Base-by-base conservation (phyloP, 2,329 filamentous ascomycete species). In the Colletotrichum gigasporum region DNA sequence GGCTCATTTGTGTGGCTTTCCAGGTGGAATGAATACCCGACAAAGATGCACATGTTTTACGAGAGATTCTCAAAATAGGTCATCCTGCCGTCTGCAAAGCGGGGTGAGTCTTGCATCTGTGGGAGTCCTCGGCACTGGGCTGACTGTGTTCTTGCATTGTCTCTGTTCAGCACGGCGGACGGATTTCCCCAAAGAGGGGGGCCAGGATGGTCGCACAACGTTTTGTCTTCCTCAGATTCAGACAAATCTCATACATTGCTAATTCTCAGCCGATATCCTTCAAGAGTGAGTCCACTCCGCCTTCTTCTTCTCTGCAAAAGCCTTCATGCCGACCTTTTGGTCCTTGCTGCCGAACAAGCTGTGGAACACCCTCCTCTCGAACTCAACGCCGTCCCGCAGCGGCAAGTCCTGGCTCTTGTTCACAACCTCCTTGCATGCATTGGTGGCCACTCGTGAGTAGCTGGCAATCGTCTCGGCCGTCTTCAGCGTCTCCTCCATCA, bases 381-480 rank as follows among this genome's bases (percentile, higher is more conserved):
- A 98, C 81, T 99, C 96, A 2, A 99, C 91, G 12, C 96, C 96
- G 73, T 98, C 96, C 70, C 91, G 83, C 64, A 99, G 81, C 3
- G 90, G 85, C 70, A 97, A 80, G 72, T 99, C 96, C 83, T 98
- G 94, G 78, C 94, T 97, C 89, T 97, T 98, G 78, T 98, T 97
- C 59, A 99, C 95, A n/a, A 96, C 95, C 84, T 99, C 96, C 85
- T 99, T 99, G 61, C 88, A 91, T 10, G 92, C 96, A 80, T 93
- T 89, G 63, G 97, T 88, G 2, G 95, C 92, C n/a, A 99, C 90
- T 74, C 86, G 88, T 54, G 92, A 94, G 79, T 96, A 93, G 1
- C 91, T 82, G 0, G 96, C 94, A 80, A 99, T 97, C 54, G 88
- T 94, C 83, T 92, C 93, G 2, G 96, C 96, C 16, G 93, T 95